Base-by-base conservation (phyloP, 805 yeast species). In the Sugiyamaella chiloensis region DNA sequence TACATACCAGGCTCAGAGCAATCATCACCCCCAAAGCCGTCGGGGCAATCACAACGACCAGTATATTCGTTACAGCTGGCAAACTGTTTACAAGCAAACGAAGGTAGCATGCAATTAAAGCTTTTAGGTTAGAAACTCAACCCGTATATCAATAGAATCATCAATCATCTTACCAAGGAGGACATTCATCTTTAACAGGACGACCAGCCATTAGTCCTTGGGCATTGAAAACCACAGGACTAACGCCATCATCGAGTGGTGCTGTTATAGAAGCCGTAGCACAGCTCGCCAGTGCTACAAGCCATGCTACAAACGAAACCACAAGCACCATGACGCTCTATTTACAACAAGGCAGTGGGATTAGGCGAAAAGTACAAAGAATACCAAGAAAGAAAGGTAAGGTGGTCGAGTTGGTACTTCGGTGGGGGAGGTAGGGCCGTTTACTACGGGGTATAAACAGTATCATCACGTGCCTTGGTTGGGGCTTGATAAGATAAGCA, bases 11-110 rank as follows among this genome's bases (percentile, higher is more conserved):
- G 97, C 58, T 78, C 76, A 1, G 88, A 76, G 66, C 99, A 93
- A 64, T 93, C 96, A 59, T 81, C 80, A 5, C 98, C 97, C 2
- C 96, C 96, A 69, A 84, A 93, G 0, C 99, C 99, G 31, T 80
- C 81, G 36, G 87, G 78, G 68, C 99, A 93, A 46, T 87, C 95
- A 70, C 99, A 93, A 61, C 82, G 75, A 1, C 99, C 99, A 3
- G 91, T 86, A 65, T 73, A 87, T 27, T 83, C 77, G 64, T 93
- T 87, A 69, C 99, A 93, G n/a, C 67, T 67, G 23, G 96, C 89
- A 61, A 83, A 93, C 59, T 93, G 99, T 50, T 85, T 80, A 66
- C 99, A 93, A 53, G 81, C 83, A 60, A 86, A 89, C 53, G 89
- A 84, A 2, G 97, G 95, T 9, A 89, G 73, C 74, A 88, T 85